Evolutionary conservation across 306 rosid genomes (phyloP), one percentile per base, ranked within the genome.

Genomic region (Acmispon strigosus): DNA sequence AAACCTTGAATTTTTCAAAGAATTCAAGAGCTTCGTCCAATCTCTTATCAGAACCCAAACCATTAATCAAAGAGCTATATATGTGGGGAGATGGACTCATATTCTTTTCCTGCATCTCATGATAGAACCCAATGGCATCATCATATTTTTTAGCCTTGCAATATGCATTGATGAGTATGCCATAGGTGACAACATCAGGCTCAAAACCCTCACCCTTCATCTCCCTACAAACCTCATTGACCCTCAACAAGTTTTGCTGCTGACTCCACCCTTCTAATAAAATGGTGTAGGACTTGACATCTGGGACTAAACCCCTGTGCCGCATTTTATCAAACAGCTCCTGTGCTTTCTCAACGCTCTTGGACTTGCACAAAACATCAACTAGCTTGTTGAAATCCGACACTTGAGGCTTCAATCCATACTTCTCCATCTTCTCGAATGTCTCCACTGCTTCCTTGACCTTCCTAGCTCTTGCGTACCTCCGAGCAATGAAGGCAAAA

Each of bases 181-280:
- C 93, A 54, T 80, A 88, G 2, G 93, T 80, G 62, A 92, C 92
- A 10, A 85, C 95, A 79, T 92, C 98, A 5, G 90, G 88, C 27
- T 87, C 78, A 37, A 87, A 78, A 59, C 96, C 95, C 7, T 88
- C 89, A 10, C 69, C 86, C 61, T 59, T 85, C 91, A 92, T 90
- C 66, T 90, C 96, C 66, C 92, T n/a, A 62, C 79, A 83, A 70
- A 90, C 86, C 86, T 92, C 96, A 63, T 86, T 80, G 36, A 92
- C 63, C 78, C 75, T 88, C 80, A 90, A 55, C 67, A 86, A 74
- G 36, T 86, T 90, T 41, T 80, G 86, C 37, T 84, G 83, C 24
- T 86, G 92, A 76, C 96, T 91, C 92, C 98, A 92, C 45, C 98
- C 98, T 74, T 86, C 96, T 45, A 92, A 70, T 73, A 90, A 45